phyloP scores from a whole-genome alignment of 805 yeast genomes.

The Metschnikowia henanensis region DNA sequence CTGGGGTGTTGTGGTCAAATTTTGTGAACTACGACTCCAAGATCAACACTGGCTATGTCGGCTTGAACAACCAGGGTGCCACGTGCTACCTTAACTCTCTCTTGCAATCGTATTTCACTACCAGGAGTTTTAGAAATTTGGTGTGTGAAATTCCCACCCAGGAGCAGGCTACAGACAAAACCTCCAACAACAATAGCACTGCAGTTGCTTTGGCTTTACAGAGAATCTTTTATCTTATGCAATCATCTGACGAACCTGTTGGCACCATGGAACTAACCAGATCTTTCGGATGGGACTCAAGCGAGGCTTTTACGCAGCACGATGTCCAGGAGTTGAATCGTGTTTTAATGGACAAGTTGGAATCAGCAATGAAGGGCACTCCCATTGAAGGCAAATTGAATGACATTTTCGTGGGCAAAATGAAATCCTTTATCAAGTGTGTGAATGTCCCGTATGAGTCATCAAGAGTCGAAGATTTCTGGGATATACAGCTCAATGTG shows the following conservation, averaged over 20 bases:
- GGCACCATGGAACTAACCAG: constrained; percentile 85
- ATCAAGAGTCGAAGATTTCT: constrained; percentile 87
- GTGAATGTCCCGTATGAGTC: constrained; percentile 92
- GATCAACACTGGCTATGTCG: constrained; percentile 85
- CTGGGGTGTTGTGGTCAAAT: constrained; percentile 94
- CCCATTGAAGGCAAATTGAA: constrained; percentile 56
- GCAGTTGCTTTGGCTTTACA: constrained; percentile 81
- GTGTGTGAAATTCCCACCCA: constrained; percentile 89
- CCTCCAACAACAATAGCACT: constrained; percentile 31
- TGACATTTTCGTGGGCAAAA: constrained; percentile 91
- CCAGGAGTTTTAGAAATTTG: constrained; percentile 75
- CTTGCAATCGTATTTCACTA: constrained; percentile 86
- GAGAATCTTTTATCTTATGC: constrained; percentile 78
- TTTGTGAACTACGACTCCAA: constrained; percentile 84
- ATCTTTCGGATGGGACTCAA: constrained; percentile 96
- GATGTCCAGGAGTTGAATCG: constrained; percentile 97
- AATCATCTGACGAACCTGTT: constrained; percentile 71
- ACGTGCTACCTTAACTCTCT: constrained; percentile 95
- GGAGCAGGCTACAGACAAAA: constrained; percentile 28
- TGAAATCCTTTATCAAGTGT: constrained; percentile 94
- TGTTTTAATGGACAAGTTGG: constrained; percentile 91
- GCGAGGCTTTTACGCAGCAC: constrained; percentile 96
- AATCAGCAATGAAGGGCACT: constrained; percentile 88
- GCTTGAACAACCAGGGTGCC: constrained; percentile 96
- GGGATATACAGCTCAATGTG: constrained; percentile 98